Evolutionary conservation across 148 eudicot species (phyloP).

Genomic region (Cornus suecica): DNA sequence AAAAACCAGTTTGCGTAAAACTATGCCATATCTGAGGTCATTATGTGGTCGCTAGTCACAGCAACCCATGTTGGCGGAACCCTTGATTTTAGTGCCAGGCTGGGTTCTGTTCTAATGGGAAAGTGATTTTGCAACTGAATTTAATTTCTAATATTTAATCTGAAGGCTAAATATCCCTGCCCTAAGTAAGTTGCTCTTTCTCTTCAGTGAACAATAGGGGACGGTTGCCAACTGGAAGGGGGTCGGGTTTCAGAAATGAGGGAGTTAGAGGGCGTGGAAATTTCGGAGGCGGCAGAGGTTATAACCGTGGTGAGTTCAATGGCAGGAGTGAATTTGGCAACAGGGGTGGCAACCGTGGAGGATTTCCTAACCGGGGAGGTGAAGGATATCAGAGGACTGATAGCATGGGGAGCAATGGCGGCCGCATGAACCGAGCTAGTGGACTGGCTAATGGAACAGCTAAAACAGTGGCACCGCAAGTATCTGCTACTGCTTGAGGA

Average conservation of each 20-base stretch:
- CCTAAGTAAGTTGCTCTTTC: background rate
- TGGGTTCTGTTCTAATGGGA: background rate
- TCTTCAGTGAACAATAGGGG: constrained; percentile 55
- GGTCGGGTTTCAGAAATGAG: constrained; percentile 66
- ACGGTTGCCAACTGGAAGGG: constrained; percentile 55
- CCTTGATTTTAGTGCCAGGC: background rate
- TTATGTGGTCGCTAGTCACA: no score
- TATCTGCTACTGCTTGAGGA: constrained; percentile 48
- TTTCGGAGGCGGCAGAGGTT: constrained; percentile 64
- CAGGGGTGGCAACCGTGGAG: constrained; percentile 48
- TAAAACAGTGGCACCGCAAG: constrained; percentile 40
- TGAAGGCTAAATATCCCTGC: background rate
- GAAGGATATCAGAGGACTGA: constrained; percentile 60
- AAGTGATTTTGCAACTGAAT: background rate
- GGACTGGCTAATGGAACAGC: constrained; percentile 32
- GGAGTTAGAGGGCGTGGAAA: constrained; percentile 67
- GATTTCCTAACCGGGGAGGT: constrained; percentile 42
- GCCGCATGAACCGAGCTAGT: constrained; percentile 43
- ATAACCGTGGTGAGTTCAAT: constrained; percentile 48
- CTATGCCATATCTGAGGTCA: background rate
- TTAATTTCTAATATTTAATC: background rate
- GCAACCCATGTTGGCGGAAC: no score
- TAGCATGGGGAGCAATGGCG: constrained; percentile 27
- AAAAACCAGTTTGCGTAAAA: background rate
- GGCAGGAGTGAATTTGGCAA: constrained; percentile 52